Evolutionary conservation across 805 yeast species (phyloP).

Genomic region (Zygosaccharomyces lentus): DNA sequence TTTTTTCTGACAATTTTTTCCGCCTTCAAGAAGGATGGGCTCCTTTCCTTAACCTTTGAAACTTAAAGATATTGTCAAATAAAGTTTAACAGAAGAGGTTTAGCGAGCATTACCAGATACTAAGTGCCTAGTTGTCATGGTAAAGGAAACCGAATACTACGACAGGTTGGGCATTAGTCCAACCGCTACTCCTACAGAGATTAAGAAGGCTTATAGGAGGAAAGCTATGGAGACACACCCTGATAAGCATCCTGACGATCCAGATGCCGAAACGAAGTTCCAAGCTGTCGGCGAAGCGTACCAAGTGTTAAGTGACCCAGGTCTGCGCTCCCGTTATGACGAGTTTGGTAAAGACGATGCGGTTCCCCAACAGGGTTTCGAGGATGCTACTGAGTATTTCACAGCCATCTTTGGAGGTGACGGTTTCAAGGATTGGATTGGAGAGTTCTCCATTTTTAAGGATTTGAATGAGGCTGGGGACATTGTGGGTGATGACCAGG

Average conservation of each 20-base stretch:
- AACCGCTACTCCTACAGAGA: conserved; percentile 72
- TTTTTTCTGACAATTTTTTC: not conserved
- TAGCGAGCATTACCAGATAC: not conserved
- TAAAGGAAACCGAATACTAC: conserved; percentile 80
- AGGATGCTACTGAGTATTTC: conserved; percentile 85
- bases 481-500: conserved; percentile 29
- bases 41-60: not conserved
- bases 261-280: conserved; percentile 80
- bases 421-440: conserved; percentile 72
- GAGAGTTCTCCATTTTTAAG: conserved; percentile 65
- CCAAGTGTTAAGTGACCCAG: conserved; percentile 72
- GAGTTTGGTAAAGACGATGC: conserved; percentile 77
- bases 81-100: not conserved
- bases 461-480: conserved; percentile 58
- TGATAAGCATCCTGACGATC: conserved; percentile 94
- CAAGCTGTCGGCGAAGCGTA: conserved; percentile 71
- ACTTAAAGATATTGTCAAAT: too few relatives aligned
- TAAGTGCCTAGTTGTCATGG: conserved; percentile 45
- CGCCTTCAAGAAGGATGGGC: not conserved
- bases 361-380: conserved; percentile 65
- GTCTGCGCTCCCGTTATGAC: conserved; percentile 70
- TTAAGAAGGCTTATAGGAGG: conserved; percentile 90
- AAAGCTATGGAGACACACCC: conserved; percentile 90
- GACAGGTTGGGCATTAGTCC: conserved; percentile 67
- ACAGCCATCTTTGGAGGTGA: conserved; percentile 82